Base-by-base conservation (phyloP, 2,329 filamentous ascomycete species). In the Hypomyces perniciosus region DNA sequence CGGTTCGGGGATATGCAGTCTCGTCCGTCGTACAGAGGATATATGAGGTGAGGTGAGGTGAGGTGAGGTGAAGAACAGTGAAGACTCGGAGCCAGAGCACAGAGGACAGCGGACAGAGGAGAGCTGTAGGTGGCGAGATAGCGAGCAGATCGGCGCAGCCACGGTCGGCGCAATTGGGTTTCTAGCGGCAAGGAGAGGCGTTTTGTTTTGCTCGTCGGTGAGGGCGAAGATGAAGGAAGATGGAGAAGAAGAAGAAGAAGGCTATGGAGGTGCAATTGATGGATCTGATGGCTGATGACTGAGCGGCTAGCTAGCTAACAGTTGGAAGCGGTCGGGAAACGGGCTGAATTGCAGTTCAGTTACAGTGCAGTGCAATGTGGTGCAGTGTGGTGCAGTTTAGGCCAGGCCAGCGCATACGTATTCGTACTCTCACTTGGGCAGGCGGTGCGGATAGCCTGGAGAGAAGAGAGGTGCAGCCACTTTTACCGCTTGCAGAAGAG, bases 81-180 rank as follows among this genome's bases (percentile, higher is more conserved):
- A 10, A 10, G 48, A n/a, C 40, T 31, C 28, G 30, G 27, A 33
- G 6, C 7, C 27, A n/a, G 27, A 43, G 10, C 10, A 10, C 5
- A 27, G 37, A 39, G 13, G 6, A 39, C 7, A 10, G 8, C n/a
- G 33, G 29, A 9, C 37, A 31, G 13, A 12, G 20, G 26, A 13
- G 29, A 12, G 34, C 28, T 28, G 12, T 20, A 40, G 29, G 44
- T 33, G 40, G 9, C n/a, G 46, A 20, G 20, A 38, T 40, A 35
- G 13, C 12, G 48, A 50, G 42, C 9, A 35, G 38, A 27, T 13
- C 30, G 6, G 42, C 28, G 48, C 43, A 12, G 42, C 33, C 30
- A 40, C 12, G 41, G 20, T 26, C 26, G 40, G 48, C 48, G 48
- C 48, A 50, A 50, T 46, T 35, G 48, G 34, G 33, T 2, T 20